Evolutionary conservation across 179 eudicot species (phyloP), one percentile per base, ranked within the genome.

Genomic region (Nepenthes alata): DNA sequence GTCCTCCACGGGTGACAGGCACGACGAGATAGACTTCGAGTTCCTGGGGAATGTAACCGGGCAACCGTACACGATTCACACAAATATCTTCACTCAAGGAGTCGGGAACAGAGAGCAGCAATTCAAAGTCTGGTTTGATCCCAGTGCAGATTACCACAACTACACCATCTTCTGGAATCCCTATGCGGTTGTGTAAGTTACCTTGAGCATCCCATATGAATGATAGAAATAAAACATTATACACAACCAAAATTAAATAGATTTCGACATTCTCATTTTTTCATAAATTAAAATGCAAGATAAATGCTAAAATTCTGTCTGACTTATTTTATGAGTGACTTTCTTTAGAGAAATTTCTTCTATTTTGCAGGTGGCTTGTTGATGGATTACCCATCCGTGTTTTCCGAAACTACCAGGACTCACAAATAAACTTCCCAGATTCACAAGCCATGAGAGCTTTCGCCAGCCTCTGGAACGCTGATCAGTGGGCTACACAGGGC

Each of bases 161-260:
- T 79, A 79, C 67, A 76, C 83, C 55, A 79, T 76, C 3, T 79
- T 70, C 47, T 79, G 80, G 83, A 76, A 67, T 53, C 80, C 83
- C 44, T 70, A 58, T 11, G 53, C 59, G 37, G 63, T 76, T 39
- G 80, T 73, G 80, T 73, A 70, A 79, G 83, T 72, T 3, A 7
- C 8, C 37, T 11, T 4, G 9, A 54, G 5, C 35, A 14, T 5
- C 25, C 6, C 6, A 5, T 11, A 53, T 53, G 13, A 9, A 53
- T 25, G 12, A 15, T 14, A 2, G 5, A 53, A 11, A 11, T 13
- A 39, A 3, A 35, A 12, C 12, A 59, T 8, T 9, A 41, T 4
- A 34, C 9, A 13, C n/a, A 58, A 14, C 11, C 4, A 58, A 37
- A 58, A 39, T 53, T 6, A 53, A 13, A 11, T 5, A 53, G 6